Percentiles rank a stretch among this genome's conserved stretches.
Evolutionary conservation across 1,139 yeast species (phyloP).

Genomic region (Williopsis jadinii): DNA sequence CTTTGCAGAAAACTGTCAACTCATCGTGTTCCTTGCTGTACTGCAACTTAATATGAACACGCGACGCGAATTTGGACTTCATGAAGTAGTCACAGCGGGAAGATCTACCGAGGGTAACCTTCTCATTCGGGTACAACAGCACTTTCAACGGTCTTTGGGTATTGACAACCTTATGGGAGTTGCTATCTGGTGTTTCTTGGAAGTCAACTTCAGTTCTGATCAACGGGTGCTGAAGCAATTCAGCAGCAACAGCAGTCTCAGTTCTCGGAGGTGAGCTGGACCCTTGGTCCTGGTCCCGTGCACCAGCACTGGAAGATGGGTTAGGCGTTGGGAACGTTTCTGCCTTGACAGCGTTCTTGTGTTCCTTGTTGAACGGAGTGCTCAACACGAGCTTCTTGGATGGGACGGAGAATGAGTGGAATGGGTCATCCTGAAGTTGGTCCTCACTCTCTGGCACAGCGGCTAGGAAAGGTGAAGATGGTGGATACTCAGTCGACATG

Average conservation of each 20-base stretch:
- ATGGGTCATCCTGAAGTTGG: slow-evolving; percentile 22
- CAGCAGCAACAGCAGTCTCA: neutral
- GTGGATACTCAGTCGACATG: slow-evolving; percentile 43
- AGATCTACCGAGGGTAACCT: slow-evolving; percentile 25
- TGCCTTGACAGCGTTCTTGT: neutral
- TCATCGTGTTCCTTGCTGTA: slow-evolving; percentile 23
- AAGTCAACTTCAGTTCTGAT: too few species aligned
- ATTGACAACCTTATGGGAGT: neutral
- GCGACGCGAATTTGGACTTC: slow-evolving; percentile 54
- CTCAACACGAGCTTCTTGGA: slow-evolving; percentile 16
- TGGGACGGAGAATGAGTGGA: slow-evolving; percentile 14
- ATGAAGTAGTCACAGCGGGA: slow-evolving; percentile 52
- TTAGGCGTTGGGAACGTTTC: slow-evolving; percentile 33
- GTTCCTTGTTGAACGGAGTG: slow-evolving; percentile 15
- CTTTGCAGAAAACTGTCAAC: slow-evolving; percentile 28
- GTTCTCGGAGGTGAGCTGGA: slow-evolving; percentile 23
- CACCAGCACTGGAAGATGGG: slow-evolving; percentile 31
- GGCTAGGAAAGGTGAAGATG: slow-evolving; percentile 51
- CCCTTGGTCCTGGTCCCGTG: too few species aligned
- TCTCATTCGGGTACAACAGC: slow-evolving; percentile 13
- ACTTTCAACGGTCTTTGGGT: slow-evolving; percentile 9
- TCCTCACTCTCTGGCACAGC: slow-evolving; percentile 8
- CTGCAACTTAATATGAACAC: slow-evolving; percentile 49
- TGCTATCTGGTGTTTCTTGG: too few species aligned
- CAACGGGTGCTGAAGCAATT: too few species aligned